Evolutionary conservation across 2,329 filamentous ascomycete species (phyloP), one percentile per base, ranked within the genome.

Genomic region (Pseudonectria buxi): DNA sequence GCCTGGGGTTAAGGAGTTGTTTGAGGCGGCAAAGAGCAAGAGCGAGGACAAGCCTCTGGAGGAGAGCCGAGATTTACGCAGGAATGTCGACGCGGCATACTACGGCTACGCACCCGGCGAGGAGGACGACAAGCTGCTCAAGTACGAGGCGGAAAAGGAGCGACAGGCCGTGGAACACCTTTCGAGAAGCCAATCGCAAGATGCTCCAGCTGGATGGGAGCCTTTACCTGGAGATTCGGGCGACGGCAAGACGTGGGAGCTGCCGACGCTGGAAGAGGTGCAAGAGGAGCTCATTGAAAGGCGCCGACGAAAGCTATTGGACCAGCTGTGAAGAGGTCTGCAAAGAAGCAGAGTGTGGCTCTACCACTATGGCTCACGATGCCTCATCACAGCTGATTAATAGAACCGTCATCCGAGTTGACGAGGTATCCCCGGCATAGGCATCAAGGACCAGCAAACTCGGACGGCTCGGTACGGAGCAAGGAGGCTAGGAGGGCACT

Each of bases 41-140:
- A 68, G 72, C 45, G 59, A 63, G n/a, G 70, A 80, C 40, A 81
- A 80, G 53, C 75, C 79, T 3, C 62, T 78, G 7, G 82, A 86
- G 54, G 73, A 75, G 41, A 71, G 83, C 49, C 77, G 78, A 33
- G 84, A 87, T 50, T 57, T 88, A 49, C 66, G 81, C 41, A 80
- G 76, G 63, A 76, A 81, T 49, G 89, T 98, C 7, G 87, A 98
- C 63, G 92, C 92, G 10, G 83, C 81, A 24, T 98, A 98, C 62
- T 98, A 95, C 60, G 92, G 92, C 27, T 98, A 94, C 61, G 89
- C 88, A 42, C 74, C 89, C 7, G 86, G 89, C 49, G 89, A 96
- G 61, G 92, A 96, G 61, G 87, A 95, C 58, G 86, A 83, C 0
- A 78, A 73, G 30, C 58, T 96, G 54, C 59, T 95, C 44, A 76